phyloP scores from a whole-genome alignment of 2,329 filamentous ascomycete species.

The Penicillium sp. region DNA sequence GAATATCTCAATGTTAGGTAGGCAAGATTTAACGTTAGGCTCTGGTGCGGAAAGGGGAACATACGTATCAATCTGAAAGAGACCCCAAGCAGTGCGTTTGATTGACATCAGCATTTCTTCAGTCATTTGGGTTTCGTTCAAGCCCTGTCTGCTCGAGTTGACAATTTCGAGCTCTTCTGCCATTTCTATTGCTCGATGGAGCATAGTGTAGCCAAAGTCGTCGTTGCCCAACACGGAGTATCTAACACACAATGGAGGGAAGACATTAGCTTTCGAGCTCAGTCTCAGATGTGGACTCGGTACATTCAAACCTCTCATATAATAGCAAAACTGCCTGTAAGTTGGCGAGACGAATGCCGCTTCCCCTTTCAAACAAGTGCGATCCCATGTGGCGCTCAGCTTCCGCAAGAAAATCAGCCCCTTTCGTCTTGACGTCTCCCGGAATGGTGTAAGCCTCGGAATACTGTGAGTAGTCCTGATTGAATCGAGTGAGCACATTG shows the following conservation, averaged over 20 bases:
- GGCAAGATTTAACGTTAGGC: too few species aligned
- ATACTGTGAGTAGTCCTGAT: slow-evolving; percentile 27
- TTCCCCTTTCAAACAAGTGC: slow-evolving; percentile 12
- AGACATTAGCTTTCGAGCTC: neutral
- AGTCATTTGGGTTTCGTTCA: slow-evolving; percentile 17
- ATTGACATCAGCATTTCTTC: slow-evolving; percentile 24
- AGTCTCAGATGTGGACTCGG: neutral
- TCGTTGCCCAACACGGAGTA: slow-evolving; percentile 31
- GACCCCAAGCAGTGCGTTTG: slow-evolving; percentile 29
- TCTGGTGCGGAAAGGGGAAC: neutral
- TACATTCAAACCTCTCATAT: slow-evolving; percentile 25
- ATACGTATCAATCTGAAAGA: slow-evolving; percentile 33
- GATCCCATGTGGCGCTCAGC: slow-evolving; percentile 22
- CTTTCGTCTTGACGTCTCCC: slow-evolving; percentile 28
- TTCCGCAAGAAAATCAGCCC: slow-evolving; percentile 28
- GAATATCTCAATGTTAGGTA: neutral
- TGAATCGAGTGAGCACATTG: slow-evolving; percentile 14
- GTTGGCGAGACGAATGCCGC: slow-evolving; percentile 18
- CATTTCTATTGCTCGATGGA: slow-evolving; percentile 28
- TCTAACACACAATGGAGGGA: slow-evolving; percentile 7
- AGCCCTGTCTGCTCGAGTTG: slow-evolving; percentile 11
- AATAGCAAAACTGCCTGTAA: slow-evolving; percentile 29
- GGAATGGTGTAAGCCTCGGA: slow-evolving; percentile 29
- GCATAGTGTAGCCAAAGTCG: slow-evolving; percentile 30
- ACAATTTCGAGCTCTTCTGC: slow-evolving; percentile 25